phyloP scores from a whole-genome alignment of 768 basidiomycete species.

The Leucocoprinus sp. region DNA sequence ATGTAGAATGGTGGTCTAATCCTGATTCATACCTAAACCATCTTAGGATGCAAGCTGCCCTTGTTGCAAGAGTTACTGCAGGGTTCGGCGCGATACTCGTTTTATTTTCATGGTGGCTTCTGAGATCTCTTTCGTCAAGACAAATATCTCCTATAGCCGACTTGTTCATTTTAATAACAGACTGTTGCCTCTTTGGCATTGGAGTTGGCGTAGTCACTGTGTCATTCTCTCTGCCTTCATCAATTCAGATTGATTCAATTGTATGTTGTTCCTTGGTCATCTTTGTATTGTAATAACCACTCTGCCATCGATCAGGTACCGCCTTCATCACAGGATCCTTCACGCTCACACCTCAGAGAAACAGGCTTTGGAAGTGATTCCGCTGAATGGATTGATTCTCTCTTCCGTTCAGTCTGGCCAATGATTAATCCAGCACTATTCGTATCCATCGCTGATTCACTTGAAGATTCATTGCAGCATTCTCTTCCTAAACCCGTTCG shows the following conservation, averaged over 20 bases:
- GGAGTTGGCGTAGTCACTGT: slow-evolving; percentile 21
- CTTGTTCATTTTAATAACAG: slow-evolving; percentile 16
- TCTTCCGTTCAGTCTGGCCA: slow-evolving; percentile 61
- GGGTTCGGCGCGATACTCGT: slow-evolving; percentile 19
- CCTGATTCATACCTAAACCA: slow-evolving; percentile 23
- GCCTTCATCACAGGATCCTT: slow-evolving; percentile 7
- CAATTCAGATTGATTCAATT: background rate
- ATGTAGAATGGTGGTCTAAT: slow-evolving; percentile 28
- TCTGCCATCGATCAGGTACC: background rate
- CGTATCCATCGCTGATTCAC: slow-evolving; percentile 48
- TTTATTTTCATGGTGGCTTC: slow-evolving; percentile 17
- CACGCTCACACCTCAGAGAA: slow-evolving; percentile 9
- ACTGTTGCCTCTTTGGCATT: slow-evolving; percentile 21
- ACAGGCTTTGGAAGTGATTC: slow-evolving; percentile 23
- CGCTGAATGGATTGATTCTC: slow-evolving; percentile 55
- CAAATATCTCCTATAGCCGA: slow-evolving; percentile 12
- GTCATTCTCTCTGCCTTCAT: slow-evolving; percentile 10
- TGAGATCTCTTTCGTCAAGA: slow-evolving; percentile 15
- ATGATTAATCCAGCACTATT: slow-evolving; percentile 66
- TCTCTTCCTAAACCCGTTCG: slow-evolving; percentile 41
- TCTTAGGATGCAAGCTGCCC: slow-evolving; percentile 22
- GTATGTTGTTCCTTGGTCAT: background rate
- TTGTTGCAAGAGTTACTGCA: slow-evolving; percentile 24
- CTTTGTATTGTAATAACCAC: background rate
- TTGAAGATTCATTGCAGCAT: slow-evolving; percentile 52